Conservation (phyloP, 768 basidiomycete genomes). For the Arthromyces matolae region DNA sequence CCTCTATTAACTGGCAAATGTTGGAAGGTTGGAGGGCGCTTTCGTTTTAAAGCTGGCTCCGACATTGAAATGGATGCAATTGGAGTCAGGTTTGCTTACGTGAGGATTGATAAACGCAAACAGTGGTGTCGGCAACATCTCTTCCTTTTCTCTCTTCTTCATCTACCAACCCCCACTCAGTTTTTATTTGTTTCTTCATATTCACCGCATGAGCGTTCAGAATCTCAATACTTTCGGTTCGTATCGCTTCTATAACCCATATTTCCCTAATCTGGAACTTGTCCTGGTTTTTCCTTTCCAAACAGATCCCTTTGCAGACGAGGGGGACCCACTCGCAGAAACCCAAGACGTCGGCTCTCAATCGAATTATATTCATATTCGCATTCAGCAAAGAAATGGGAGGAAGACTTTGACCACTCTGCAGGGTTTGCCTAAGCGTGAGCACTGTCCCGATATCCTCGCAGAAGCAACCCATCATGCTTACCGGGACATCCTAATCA, state of each 20-base stretch:
- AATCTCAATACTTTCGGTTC: conserved; percentile 80
- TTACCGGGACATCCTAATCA: conserved; percentile 25
- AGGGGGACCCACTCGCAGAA: conserved; percentile 77
- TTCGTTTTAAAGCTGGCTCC: conserved; percentile 36
- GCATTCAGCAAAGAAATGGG: conserved; percentile 99
- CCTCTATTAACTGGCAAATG: conserved; percentile 65
- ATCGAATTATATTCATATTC: conserved; percentile 87
- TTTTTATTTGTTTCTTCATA: conserved; percentile 35
- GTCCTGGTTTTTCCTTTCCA: conserved; percentile 10
- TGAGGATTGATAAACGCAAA: conserved; percentile 22
- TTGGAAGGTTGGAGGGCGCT: conserved; percentile 66
- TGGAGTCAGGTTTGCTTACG: conserved; percentile 17
- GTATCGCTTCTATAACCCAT: conserved; percentile 20
- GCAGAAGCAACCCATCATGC: background rate
- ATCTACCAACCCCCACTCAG: conserved; percentile 40
- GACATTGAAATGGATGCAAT: conserved; percentile 20
- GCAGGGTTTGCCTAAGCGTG: conserved; percentile 90
- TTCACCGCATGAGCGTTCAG: conserved; percentile 92
- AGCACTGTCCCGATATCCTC: conserved; percentile 22
- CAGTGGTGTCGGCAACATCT: conserved; percentile 14
- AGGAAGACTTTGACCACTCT: conserved; percentile 97
- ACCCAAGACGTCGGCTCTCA: conserved; percentile 76
- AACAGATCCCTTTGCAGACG: conserved; percentile 96
- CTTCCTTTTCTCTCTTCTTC: conserved; percentile 26
- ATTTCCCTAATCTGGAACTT: conserved; percentile 8